phyloP scores from a whole-genome alignment of 352 stramenopile genomes.

The Sclerospora graminicola region DNA sequence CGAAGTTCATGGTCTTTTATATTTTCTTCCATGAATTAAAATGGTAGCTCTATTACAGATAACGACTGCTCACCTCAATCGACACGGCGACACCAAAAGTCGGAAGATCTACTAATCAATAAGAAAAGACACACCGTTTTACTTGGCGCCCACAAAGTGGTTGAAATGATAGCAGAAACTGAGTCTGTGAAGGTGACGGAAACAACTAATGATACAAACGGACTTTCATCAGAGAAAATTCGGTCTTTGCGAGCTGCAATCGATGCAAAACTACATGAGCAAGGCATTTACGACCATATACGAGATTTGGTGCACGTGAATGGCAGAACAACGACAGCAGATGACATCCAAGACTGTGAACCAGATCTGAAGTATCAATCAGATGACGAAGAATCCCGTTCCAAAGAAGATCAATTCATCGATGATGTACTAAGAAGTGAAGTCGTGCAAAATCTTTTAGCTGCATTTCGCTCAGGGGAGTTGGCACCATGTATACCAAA shows the following conservation, averaged over 20 bases:
- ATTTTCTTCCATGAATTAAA: background rate
- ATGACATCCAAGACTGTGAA: background rate
- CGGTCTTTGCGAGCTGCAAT: slow-evolving; percentile 48
- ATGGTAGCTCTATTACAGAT: background rate
- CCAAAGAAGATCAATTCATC: slow-evolving; percentile 24
- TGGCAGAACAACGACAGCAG: background rate
- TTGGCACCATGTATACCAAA: too few species aligned
- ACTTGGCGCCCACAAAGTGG: slow-evolving; percentile 10
- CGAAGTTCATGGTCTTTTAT: background rate
- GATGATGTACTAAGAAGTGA: slow-evolving; percentile 62
- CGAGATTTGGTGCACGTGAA: slow-evolving; percentile 41
- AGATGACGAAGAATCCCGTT: background rate
- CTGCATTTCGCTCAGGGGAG: too few species aligned
- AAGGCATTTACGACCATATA: slow-evolving; percentile 72
- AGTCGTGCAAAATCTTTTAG: too few species aligned
- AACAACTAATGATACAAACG: background rate
- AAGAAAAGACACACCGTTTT: too few species aligned
- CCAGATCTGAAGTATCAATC: background rate
- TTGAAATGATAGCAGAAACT: slow-evolving; percentile 5
- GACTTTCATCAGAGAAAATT: slow-evolving; percentile 24
- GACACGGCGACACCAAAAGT: slow-evolving; percentile 9
- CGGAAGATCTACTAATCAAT: slow-evolving; percentile 8
- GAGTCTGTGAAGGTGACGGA: background rate
- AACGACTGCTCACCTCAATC: slow-evolving; percentile 2
- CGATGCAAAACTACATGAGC: slow-evolving; percentile 61